These are phyloP conservation scores for Rostrohypoxylon terebratum DNA, from an alignment of 495 filamentous ascomycete species.

Conservation along the genomic window DNA sequence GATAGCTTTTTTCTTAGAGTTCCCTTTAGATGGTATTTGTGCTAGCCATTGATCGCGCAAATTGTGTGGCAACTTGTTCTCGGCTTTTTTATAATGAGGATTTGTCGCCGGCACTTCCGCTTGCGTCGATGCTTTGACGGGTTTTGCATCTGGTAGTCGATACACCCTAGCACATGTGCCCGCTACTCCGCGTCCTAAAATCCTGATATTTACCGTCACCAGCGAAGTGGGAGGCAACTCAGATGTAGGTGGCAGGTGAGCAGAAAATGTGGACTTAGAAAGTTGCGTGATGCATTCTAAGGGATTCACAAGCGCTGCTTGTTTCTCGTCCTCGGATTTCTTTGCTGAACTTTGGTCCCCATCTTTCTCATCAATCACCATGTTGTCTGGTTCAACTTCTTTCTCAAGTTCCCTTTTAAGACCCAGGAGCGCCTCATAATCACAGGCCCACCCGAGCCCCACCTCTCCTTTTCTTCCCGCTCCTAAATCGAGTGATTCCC, in stretches of 20 bases:
- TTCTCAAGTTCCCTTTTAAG: conserved; percentile 27
- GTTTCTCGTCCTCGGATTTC: conserved; percentile 18
- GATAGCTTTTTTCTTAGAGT: conserved; percentile 29
- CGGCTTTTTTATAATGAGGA: conserved; percentile 24
- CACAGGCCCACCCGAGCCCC: conserved; percentile 86
- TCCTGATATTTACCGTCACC: conserved; percentile 51
- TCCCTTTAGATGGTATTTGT: conserved; percentile 40
- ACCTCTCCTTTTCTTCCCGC: conserved; percentile 83
- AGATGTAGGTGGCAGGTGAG: conserved; percentile 28
- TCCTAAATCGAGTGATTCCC: conserved; percentile 79
- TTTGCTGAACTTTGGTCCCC: conserved; percentile 31
- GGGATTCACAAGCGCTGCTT: conserved; percentile 10
- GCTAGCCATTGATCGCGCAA: conserved; percentile 61
- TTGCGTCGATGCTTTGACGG: conserved; percentile 44
- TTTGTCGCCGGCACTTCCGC: conserved; percentile 57
- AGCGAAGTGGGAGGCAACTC: conserved; percentile 40
- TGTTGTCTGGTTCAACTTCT: conserved; percentile 43
- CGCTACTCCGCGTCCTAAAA: conserved; percentile 56
- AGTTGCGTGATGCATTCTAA: conserved; percentile 46
- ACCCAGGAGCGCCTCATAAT: conserved; percentile 76
- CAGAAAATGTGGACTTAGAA: conserved; percentile 47
- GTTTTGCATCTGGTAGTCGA: conserved; percentile 53
- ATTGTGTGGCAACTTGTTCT: conserved; percentile 48
- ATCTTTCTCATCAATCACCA: conserved; percentile 43
- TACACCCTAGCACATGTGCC: conserved; percentile 60